phyloP scores from a whole-genome alignment of 768 basidiomycete genomes.

The Pulveroboletus sp. region DNA sequence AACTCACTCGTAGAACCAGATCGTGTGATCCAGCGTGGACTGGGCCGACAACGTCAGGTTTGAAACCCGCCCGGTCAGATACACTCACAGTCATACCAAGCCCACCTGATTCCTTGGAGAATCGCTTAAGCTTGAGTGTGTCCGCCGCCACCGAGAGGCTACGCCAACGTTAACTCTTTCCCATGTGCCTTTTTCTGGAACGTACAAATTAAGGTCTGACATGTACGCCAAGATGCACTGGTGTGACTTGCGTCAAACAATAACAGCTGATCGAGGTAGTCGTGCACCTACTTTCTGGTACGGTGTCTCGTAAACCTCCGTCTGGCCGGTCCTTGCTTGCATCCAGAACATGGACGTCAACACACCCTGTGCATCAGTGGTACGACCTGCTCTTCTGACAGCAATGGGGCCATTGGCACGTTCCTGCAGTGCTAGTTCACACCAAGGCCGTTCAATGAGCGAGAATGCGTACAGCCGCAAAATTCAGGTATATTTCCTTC shows the following conservation, averaged over 20 bases:
- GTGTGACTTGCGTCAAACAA: slow-evolving; percentile 1
- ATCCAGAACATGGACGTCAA: slow-evolving; percentile 73
- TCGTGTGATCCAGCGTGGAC: slow-evolving; percentile 74
- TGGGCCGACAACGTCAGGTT: slow-evolving; percentile 8
- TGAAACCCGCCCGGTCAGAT: background rate
- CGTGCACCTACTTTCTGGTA: slow-evolving; percentile 65
- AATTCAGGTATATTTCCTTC: slow-evolving; percentile 31
- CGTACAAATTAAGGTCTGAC: slow-evolving; percentile 74
- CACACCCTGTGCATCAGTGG: slow-evolving; percentile 44
- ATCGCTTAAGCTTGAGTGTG: slow-evolving; percentile 53
- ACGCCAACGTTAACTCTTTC: slow-evolving; percentile 5
- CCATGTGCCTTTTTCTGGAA: background rate
- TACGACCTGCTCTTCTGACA: slow-evolving; percentile 51
- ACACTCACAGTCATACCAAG: slow-evolving; percentile 60
- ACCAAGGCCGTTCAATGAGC: slow-evolving; percentile 16
- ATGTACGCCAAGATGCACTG: slow-evolving; percentile 80
- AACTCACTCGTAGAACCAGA: slow-evolving; percentile 74
- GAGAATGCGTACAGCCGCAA: slow-evolving; percentile 23
- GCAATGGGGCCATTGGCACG: slow-evolving; percentile 66
- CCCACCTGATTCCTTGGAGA: slow-evolving; percentile 46
- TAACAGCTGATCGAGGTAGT: background rate
- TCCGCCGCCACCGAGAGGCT: slow-evolving; percentile 58
- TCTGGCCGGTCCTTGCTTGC: slow-evolving; percentile 55
- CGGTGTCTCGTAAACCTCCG: slow-evolving; percentile 61
- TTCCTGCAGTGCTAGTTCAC: slow-evolving; percentile 48